phyloP scores from a whole-genome alignment of 768 basidiomycete genomes.

The Lactarius deliciosus region DNA sequence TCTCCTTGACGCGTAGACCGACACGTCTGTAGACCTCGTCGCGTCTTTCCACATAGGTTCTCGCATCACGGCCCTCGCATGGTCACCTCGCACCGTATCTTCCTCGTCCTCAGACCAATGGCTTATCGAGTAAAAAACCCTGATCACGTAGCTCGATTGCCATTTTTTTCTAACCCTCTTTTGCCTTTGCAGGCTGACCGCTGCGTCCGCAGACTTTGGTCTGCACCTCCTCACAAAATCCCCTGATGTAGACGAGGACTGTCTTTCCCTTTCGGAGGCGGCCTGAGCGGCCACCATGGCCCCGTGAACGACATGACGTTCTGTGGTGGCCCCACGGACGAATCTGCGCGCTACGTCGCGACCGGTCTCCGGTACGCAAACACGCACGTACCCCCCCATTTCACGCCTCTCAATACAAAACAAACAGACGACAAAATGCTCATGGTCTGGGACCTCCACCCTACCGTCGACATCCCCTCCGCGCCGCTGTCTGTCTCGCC shows the following conservation, averaged over 20 bases:
- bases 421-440: conserved; percentile 74
- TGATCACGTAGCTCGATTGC: conserved; percentile 9
- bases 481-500: conserved; percentile 38
- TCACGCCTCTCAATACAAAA: conserved; percentile 5
- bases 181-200: conserved; percentile 53
- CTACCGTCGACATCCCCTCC: conserved; percentile 48
- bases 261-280: conserved; percentile 77
- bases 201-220: conserved; percentile 66
- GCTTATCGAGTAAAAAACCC: conserved; percentile 59
- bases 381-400: neutral
- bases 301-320: conserved; percentile 77
- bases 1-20: conserved; percentile 39
- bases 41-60: conserved; percentile 75
- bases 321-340: conserved; percentile 70
- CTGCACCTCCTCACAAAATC: conserved; percentile 68
- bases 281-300: conserved; percentile 78
- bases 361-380: conserved; percentile 69
- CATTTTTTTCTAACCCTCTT: conserved; percentile 7
- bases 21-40: conserved; percentile 46
- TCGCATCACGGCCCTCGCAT: conserved; percentile 71
- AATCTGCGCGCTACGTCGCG: conserved; percentile 71
- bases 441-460: conserved; percentile 85
- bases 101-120: conserved; percentile 64
- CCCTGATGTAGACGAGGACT: conserved; percentile 45
- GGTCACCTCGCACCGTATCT: conserved; percentile 70